Percentiles rank a stretch among this genome's conserved stretches.
These are phyloP conservation scores for Lactifluus volemus DNA, from an alignment of 768 basidiomycete genomes.

Conservation along the genomic window DNA sequence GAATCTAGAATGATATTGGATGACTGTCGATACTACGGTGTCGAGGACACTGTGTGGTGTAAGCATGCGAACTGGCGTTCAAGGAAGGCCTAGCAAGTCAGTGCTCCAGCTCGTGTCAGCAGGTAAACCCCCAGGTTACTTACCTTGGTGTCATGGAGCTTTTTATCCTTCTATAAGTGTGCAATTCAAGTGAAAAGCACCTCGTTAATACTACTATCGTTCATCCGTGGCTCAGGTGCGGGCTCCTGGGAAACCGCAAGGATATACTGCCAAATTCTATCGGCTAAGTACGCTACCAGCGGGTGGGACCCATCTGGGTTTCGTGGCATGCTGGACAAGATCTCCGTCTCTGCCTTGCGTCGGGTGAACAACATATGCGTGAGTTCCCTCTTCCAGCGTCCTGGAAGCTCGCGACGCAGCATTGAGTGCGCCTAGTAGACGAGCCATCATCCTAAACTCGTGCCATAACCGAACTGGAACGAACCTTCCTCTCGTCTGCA, in stretches of 20 bases:
- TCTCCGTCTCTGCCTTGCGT: slow-evolving; percentile 92
- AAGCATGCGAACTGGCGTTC: slow-evolving; percentile 76
- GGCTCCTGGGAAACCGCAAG: neutral
- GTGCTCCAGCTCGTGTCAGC: too few species aligned
- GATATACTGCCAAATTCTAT: slow-evolving; percentile 19
- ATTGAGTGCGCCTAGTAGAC: slow-evolving; percentile 49
- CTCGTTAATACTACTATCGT: neutral
- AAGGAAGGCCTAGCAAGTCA: slow-evolving; percentile 36
- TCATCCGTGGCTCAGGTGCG: neutral
- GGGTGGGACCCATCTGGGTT: slow-evolving; percentile 6
- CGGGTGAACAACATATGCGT: slow-evolving; percentile 67
- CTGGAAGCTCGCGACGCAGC: slow-evolving; percentile 47
- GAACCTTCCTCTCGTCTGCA: slow-evolving; percentile 70
- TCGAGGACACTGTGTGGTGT: slow-evolving; percentile 65
- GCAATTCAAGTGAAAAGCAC: neutral
- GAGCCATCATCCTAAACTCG: neutral
- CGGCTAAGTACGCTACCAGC: slow-evolving; percentile 23
- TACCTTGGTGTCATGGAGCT: neutral
- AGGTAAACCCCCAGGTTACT: neutral
- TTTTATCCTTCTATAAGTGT: neutral
- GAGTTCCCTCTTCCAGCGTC: slow-evolving; percentile 72
- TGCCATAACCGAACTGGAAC: neutral
- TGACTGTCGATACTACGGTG: slow-evolving; percentile 86
- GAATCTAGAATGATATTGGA: slow-evolving; percentile 82
- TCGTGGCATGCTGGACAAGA: slow-evolving; percentile 31